phyloP scores from a whole-genome alignment of 257 asterid species.

The Solanum raphanifolium region DNA sequence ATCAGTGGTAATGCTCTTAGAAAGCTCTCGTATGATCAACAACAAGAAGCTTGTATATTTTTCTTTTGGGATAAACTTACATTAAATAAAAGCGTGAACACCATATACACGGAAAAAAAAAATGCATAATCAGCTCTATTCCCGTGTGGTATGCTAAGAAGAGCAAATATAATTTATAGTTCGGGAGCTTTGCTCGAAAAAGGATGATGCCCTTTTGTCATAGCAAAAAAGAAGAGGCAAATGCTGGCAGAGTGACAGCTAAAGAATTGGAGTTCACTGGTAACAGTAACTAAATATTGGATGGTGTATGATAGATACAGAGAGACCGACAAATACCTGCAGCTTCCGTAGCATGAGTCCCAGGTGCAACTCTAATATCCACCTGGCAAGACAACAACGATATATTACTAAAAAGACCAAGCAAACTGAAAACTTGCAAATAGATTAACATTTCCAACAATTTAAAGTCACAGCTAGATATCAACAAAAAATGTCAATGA shows the following conservation, averaged over 20 bases:
- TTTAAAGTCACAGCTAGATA: neutral
- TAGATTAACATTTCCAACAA: neutral
- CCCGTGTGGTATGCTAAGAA: neutral
- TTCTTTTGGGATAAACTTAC: neutral
- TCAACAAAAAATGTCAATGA: neutral
- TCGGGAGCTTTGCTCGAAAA: neutral
- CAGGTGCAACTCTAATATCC: constrained; percentile 93
- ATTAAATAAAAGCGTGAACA: neutral
- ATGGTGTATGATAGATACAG: neutral
- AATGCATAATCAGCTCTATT: neutral
- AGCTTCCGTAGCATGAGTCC: constrained; percentile 89
- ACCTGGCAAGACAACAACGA: constrained; percentile 37
- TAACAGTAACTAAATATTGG: neutral
- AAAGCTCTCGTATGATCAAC: neutral
- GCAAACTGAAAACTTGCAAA: neutral
- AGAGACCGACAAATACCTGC: constrained; percentile 57
- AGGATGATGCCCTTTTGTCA: neutral
- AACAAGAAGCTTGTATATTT: neutral
- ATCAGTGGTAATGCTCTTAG: neutral
- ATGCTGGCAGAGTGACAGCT: neutral
- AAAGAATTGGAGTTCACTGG: neutral
- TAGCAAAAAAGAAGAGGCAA: neutral
- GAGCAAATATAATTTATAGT: neutral
- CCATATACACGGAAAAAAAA: neutral
- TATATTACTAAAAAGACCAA: neutral